Conservation (phyloP, 257 asterid species). For the Solanum bukasovii region DNA sequence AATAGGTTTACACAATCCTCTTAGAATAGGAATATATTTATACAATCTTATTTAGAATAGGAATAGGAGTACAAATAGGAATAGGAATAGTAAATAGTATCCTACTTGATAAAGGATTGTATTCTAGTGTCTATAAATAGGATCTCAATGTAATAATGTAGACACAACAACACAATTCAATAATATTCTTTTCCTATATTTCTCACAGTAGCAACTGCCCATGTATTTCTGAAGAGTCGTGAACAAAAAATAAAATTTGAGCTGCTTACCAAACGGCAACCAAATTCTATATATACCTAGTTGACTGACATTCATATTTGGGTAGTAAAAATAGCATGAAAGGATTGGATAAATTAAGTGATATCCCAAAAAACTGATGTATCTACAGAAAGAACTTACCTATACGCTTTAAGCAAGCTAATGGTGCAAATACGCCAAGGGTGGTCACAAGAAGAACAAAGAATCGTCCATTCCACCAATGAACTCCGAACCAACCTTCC, state of each 20-base stretch:
- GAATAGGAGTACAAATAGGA: too few relatives aligned
- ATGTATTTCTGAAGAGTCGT: not conserved
- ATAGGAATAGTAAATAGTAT: too few relatives aligned
- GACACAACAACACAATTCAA: too few relatives aligned
- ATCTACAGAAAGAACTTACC: constrained; percentile 29
- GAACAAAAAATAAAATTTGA: not conserved
- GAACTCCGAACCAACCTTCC: constrained; percentile 76
- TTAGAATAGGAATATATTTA: too few relatives aligned
- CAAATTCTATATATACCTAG: not conserved
- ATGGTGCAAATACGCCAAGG: constrained; percentile 57
- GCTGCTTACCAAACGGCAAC: not conserved
- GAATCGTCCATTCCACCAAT: constrained; percentile 69
- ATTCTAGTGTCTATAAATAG: too few relatives aligned
- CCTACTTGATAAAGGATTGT: too few relatives aligned
- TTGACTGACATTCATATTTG: not conserved
- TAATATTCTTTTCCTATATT: too few relatives aligned
- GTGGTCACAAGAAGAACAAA: constrained; percentile 58
- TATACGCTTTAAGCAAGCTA: constrained; percentile 76
- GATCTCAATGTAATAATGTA: too few relatives aligned
- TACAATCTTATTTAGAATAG: too few relatives aligned
- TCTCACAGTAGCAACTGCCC: not conserved
- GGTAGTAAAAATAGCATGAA: not conserved
- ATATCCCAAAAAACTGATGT: not conserved
- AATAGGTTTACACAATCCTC: too few relatives aligned
- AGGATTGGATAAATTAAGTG: not conserved